Conservation (phyloP, 2,329 filamentous ascomycete genomes). For the Diaporthe vaccinii region DNA sequence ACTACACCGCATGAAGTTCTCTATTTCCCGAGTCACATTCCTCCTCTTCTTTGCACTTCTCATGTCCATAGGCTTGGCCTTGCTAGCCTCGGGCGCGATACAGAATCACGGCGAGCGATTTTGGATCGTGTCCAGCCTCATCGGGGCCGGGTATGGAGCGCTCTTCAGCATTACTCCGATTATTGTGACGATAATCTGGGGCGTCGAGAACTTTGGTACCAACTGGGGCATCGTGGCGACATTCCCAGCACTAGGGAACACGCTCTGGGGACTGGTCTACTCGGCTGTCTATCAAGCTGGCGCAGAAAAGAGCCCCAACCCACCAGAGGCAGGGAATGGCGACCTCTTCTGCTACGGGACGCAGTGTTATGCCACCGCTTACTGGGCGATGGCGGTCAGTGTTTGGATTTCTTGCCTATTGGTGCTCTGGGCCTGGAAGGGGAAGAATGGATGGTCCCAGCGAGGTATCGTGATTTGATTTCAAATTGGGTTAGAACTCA, state of each 20-base stretch:
- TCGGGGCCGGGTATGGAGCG: constrained; percentile 94
- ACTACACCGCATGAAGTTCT: constrained; percentile 55
- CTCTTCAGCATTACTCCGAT: constrained; percentile 92
- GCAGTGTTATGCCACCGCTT: constrained; percentile 83
- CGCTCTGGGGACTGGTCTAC: constrained; percentile 93
- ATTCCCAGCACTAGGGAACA: constrained; percentile 88
- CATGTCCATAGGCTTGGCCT: constrained; percentile 80
- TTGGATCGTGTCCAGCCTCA: constrained; percentile 85
- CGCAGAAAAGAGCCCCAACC: constrained; percentile 57
- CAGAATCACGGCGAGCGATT: constrained; percentile 85
- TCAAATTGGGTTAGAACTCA: not conserved
- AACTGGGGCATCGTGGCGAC: constrained; percentile 98
- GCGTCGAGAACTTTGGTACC: constrained; percentile 97
- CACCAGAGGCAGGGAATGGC: constrained; percentile 51
- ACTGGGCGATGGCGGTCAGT: constrained; percentile 87
- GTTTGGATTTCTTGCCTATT: constrained; percentile 82
- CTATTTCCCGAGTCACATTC: constrained; percentile 83
- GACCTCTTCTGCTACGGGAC: constrained; percentile 83
- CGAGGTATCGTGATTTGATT: constrained; percentile 77
- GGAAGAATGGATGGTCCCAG: constrained; percentile 79
- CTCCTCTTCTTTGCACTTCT: constrained; percentile 81
- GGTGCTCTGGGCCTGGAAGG: constrained; percentile 86
- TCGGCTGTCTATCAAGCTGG: constrained; percentile 82
- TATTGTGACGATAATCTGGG: constrained; percentile 97
- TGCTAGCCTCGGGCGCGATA: constrained; percentile 81